A percentile compares a stretch with the other conserved stretches of the same genome.
Conservation (phyloP, 164 flowering plant genomes). For the Saururus chinensis region DNA sequence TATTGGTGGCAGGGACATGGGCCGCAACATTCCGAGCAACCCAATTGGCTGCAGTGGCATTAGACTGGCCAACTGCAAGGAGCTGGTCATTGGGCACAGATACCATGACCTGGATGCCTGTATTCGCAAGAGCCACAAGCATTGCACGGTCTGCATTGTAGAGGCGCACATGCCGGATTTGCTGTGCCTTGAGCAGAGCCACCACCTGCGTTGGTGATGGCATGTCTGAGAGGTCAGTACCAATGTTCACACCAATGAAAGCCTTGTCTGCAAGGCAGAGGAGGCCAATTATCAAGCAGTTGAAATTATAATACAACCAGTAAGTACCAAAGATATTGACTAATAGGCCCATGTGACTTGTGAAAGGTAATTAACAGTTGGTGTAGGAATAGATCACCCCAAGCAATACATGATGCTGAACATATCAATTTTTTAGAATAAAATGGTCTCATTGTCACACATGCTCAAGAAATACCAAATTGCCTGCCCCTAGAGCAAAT, state of each 20-base stretch:
- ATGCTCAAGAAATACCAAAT: too few species aligned
- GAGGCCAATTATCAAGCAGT: constrained; percentile 50
- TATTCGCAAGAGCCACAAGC: constrained; percentile 70
- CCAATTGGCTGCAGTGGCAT: constrained; percentile 90
- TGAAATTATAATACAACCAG: too few species aligned
- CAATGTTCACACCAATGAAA: too few species aligned
- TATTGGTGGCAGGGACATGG: constrained; percentile 71
- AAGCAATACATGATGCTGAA: too few species aligned
- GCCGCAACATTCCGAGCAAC: constrained; percentile 63
- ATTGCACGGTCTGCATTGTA: constrained; percentile 73
- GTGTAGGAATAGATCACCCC: too few species aligned
- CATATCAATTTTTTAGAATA: too few species aligned
- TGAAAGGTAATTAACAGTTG: too few species aligned
- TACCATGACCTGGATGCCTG: constrained; percentile 55
- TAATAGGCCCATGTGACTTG: too few species aligned
- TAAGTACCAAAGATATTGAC: too few species aligned
- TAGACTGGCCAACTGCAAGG: constrained; percentile 78
- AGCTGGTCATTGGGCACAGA: constrained; percentile 24
- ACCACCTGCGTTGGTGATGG: constrained; percentile 83
- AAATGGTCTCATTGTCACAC: too few species aligned
- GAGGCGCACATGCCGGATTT: constrained; percentile 61
- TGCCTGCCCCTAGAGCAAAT: too few species aligned
- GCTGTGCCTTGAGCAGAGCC: constrained; percentile 75
- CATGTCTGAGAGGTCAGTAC: constrained; percentile 20
- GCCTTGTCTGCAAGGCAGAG: constrained; percentile 17